Conservation (phyloP, 1,284 basidiomycete species). For the Ganoderma leucocontextum region DNA sequence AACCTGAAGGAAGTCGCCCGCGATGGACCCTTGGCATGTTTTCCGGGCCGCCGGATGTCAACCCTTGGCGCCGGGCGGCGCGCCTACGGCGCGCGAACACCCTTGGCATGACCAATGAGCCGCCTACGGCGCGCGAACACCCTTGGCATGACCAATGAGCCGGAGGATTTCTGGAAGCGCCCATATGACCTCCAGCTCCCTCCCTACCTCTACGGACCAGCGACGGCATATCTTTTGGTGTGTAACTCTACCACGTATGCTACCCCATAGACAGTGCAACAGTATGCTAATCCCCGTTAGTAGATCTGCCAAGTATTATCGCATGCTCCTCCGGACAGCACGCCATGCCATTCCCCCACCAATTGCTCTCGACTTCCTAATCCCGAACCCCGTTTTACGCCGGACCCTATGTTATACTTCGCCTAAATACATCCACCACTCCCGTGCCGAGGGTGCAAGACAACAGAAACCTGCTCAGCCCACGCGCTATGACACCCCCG, state of each 20-base stretch:
- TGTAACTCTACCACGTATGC: background rate
- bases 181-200: background rate
- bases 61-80: no score
- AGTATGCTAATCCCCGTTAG: background rate
- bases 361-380: conserved; percentile 40
- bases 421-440: background rate
- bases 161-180: no score
- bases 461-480: conserved; percentile 4
- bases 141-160: no score
- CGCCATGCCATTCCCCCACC: conserved; percentile 28
- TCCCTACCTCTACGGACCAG: background rate
- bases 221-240: background rate
- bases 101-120: no score
- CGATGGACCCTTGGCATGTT: no score
- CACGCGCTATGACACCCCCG: conserved; percentile 16
- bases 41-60: no score
- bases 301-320: background rate
- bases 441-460: background rate
- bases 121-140: no score
- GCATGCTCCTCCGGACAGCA: conserved; percentile 33
- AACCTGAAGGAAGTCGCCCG: no score
- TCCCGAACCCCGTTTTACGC: conserved; percentile 28
- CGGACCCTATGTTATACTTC: conserved; percentile 6
- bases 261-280: background rate
- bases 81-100: no score